phyloP scores from a whole-genome alignment of 805 yeast species.

The Metschnikowia shivogae region DNA sequence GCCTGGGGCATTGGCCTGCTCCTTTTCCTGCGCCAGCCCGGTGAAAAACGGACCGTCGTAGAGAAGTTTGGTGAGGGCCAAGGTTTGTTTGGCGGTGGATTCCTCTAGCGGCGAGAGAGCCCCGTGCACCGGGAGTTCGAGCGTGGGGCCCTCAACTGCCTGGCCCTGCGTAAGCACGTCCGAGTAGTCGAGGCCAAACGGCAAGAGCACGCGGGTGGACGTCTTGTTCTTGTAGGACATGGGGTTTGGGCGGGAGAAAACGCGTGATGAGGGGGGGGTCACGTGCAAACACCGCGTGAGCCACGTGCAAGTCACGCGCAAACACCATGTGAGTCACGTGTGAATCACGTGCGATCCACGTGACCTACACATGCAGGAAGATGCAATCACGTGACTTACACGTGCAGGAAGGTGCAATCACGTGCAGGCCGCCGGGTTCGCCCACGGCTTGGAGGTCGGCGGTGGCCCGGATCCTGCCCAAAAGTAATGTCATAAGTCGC shows the following conservation, averaged over 20 bases:
- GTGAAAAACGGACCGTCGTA: slow-evolving; percentile 66
- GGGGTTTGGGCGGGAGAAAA: background rate
- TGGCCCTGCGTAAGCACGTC: slow-evolving; percentile 45
- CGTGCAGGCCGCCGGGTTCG: too few species aligned
- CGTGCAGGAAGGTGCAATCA: too few species aligned
- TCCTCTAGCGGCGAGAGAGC: slow-evolving; percentile 49
- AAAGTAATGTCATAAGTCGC: slow-evolving; percentile 1
- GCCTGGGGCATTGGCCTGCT: slow-evolving; percentile 18
- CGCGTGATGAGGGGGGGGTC: slow-evolving; percentile 2
- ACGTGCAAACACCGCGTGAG: background rate
- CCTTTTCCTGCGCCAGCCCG: slow-evolving; percentile 42
- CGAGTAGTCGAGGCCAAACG: slow-evolving; percentile 69
- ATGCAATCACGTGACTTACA: too few species aligned
- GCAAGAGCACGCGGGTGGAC: slow-evolving; percentile 46
- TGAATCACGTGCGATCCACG: too few species aligned
- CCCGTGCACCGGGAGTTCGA: slow-evolving; percentile 63
- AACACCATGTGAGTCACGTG: too few species aligned
- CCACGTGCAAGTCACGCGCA: too few species aligned
- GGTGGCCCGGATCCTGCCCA: background rate
- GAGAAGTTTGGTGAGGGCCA: slow-evolving; percentile 50
- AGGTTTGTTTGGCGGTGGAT: slow-evolving; percentile 49
- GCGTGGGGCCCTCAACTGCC: slow-evolving; percentile 39
- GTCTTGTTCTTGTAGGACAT: slow-evolving; percentile 58
- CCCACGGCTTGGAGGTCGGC: too few species aligned
- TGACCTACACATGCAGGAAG: too few species aligned